Evolutionary conservation across 1,284 basidiomycete genomes (phyloP).

Genomic region (Irpex rosettiformis): DNA sequence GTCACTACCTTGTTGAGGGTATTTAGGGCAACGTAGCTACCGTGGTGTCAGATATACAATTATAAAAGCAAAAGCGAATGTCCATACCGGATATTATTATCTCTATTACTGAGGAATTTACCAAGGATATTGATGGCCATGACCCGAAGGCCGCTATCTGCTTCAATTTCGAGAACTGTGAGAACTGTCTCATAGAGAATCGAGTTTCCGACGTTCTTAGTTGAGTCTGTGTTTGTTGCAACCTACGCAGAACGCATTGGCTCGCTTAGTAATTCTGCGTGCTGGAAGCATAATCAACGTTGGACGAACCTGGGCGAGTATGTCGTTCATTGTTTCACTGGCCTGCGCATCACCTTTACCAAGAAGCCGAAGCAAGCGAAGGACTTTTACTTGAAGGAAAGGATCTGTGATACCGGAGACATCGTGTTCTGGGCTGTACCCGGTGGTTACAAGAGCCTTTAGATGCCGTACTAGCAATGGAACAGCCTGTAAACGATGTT

Average conservation of each 20-base stretch:
- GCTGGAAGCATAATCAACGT: not conserved
- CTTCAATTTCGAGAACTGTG: constrained; percentile 97
- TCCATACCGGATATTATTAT: constrained; percentile 95
- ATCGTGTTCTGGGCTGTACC: constrained; percentile 98
- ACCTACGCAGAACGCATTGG: constrained; percentile 49
- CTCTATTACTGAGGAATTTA: constrained; percentile 96
- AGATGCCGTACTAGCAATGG: constrained; percentile 93
- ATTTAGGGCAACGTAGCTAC: constrained; percentile 95
- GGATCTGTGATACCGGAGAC: constrained; percentile 99
- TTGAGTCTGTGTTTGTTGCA: constrained; percentile 96
- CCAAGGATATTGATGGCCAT: constrained; percentile 99
- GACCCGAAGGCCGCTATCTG: constrained; percentile 91
- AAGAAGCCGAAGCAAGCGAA: constrained; percentile 89
- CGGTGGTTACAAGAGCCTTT: constrained; percentile 93
- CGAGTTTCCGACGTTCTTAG: constrained; percentile 98
- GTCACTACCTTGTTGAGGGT: constrained; percentile 98
- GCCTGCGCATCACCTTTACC: constrained; percentile 85
- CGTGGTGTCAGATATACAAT: not conserved
- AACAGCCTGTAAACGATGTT: constrained; percentile 61
- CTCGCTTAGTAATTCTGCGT: not conserved
- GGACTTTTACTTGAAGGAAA: constrained; percentile 95
- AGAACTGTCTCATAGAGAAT: constrained; percentile 98
- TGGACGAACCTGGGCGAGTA: constrained; percentile 79
- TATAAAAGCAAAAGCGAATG: not conserved
- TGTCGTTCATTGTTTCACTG: constrained; percentile 98